Conservation (phyloP, 1,139 yeast species). For the Blastobotrys niveus region DNA sequence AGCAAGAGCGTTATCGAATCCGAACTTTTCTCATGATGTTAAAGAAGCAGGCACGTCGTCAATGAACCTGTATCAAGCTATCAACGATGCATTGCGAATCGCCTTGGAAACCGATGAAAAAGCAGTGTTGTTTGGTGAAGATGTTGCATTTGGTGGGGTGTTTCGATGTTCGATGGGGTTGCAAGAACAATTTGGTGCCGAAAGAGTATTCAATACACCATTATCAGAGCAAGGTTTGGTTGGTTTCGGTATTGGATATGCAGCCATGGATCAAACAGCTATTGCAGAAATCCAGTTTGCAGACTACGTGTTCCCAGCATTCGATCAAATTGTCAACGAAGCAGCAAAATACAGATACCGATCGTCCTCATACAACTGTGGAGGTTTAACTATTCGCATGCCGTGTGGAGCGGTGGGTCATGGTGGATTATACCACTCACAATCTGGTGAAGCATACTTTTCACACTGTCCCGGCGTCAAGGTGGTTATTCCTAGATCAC, state of each 20-base stretch:
- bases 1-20: slow-evolving; percentile 21
- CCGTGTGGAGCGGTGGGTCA: slow-evolving; percentile 38
- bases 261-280: slow-evolving; percentile 36
- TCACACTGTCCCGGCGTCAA: slow-evolving; percentile 35
- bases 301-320: slow-evolving; percentile 37
- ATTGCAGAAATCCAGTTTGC: slow-evolving; percentile 38
- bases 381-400: slow-evolving; percentile 36
- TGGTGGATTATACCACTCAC: slow-evolving; percentile 37
- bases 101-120: slow-evolving; percentile 35
- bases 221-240: slow-evolving; percentile 35
- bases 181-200: slow-evolving; percentile 35
- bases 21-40: slow-evolving; percentile 19
- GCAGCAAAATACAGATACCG: slow-evolving; percentile 37
- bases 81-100: slow-evolving; percentile 34
- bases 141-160: slow-evolving; percentile 39
- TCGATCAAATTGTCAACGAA: slow-evolving; percentile 37
- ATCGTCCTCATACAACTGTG: slow-evolving; percentile 29
- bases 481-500: slow-evolving; percentile 36
- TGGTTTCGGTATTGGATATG: slow-evolving; percentile 36
- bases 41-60: slow-evolving; percentile 22
- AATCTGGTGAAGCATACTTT: slow-evolving; percentile 35
- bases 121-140: slow-evolving; percentile 36
- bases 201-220: slow-evolving; percentile 36
- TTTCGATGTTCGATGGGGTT: slow-evolving; percentile 37
- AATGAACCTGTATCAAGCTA: slow-evolving; percentile 34